Evolutionary conservation across 2,329 filamentous ascomycete species (phyloP).

Genomic region (Arachnomyces sp.): DNA sequence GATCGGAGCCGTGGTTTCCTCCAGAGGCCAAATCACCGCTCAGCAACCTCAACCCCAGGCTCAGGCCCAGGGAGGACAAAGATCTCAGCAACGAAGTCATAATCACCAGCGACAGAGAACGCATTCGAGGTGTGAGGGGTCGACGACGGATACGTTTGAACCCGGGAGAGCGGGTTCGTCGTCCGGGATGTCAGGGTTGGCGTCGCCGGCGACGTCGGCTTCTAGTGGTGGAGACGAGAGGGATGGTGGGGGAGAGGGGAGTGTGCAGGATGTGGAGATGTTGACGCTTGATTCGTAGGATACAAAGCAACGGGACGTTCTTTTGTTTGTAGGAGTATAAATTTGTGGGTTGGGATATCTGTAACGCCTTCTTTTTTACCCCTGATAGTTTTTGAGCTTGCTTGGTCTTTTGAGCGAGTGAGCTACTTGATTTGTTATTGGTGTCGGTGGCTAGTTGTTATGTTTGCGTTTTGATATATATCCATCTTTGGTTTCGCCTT

Average conservation of each 20-base stretch:
- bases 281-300: slow-evolving; percentile 2
- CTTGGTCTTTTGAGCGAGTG: too few species aligned
- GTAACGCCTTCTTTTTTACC: too few species aligned
- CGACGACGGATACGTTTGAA: slow-evolving; percentile 10
- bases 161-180: slow-evolving; percentile 20
- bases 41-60: neutral
- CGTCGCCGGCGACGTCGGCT: slow-evolving; percentile 29
- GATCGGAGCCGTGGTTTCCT: slow-evolving; percentile 39
- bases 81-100: slow-evolving; percentile 13
- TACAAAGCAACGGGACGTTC: too few species aligned
- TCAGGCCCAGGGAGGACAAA: slow-evolving; percentile 18
- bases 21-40: slow-evolving; percentile 8
- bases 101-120: slow-evolving; percentile 17
- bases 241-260: slow-evolving; percentile 11
- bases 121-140: slow-evolving; percentile 17
- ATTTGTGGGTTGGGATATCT: neutral
- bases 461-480: too few species aligned
- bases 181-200: slow-evolving; percentile 31
- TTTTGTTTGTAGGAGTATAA: slow-evolving; percentile 12
- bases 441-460: too few species aligned
- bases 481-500: too few species aligned
- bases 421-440: too few species aligned
- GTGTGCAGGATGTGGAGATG: slow-evolving; percentile 18
- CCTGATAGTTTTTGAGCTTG: too few species aligned
- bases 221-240: slow-evolving; percentile 12